phyloP scores from a whole-genome alignment of 495 filamentous ascomycete genomes.

The Daldinia loculata region DNA sequence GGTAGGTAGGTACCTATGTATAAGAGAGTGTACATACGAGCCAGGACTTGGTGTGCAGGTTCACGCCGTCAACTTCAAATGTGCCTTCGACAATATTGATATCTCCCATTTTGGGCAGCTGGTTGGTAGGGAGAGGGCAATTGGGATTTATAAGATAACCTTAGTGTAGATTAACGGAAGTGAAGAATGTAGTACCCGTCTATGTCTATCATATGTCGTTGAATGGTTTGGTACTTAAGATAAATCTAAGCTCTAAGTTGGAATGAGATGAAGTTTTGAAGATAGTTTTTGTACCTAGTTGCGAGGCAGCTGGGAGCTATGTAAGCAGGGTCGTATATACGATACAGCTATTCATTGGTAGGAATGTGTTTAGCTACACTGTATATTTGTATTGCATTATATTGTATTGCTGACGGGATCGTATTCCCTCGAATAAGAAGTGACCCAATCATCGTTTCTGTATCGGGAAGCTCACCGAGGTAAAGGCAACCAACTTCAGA shows the following conservation, averaged over 20 bases:
- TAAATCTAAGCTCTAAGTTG: neutral
- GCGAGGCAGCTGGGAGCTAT: neutral
- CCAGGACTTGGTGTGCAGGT: constrained; percentile 87
- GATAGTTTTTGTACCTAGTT: neutral
- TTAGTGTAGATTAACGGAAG: neutral
- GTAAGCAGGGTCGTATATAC: neutral
- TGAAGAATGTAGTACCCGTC: neutral
- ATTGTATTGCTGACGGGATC: constrained; percentile 6
- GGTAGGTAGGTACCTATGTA: neutral
- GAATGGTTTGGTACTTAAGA: neutral
- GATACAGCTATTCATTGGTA: neutral
- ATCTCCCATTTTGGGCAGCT: constrained; percentile 49
- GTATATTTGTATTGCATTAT: too few species aligned
- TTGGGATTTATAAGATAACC: neutral
- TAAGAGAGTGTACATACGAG: constrained; percentile 61
- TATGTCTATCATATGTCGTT: neutral
- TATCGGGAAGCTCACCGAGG: neutral
- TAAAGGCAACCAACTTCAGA: neutral
- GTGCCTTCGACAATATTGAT: constrained; percentile 58
- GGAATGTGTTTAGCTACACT: neutral
- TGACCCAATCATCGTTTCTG: neutral
- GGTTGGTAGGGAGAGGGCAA: neutral
- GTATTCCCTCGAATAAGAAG: constrained; percentile 41
- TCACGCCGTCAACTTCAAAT: constrained; percentile 63
- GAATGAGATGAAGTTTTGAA: neutral